Evolutionary conservation across 2,329 filamentous ascomycete species (phyloP), one percentile per base, ranked within the genome.

Genomic region (Microsporum audouinii): DNA sequence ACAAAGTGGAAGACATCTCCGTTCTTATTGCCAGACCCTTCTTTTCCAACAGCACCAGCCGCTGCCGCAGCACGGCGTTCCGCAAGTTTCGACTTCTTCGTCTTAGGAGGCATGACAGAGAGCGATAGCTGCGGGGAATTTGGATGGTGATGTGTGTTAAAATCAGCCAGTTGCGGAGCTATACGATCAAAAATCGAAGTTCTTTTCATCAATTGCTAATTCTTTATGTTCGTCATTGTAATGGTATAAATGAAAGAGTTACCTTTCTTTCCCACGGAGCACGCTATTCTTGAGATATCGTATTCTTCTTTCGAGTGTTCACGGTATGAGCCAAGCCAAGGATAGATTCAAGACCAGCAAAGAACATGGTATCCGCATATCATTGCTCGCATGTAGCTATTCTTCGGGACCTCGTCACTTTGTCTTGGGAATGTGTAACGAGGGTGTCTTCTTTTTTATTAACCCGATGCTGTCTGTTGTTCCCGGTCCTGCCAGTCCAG

Each of bases 1-100:
- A 66, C 65, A 47, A 66, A 66, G 56, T 66, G 65, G 55, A 66
- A 66, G 39, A 65, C 57, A 3, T 61, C 61, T 14, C 47, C 47
- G 3, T 31, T 29, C 43, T 64, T 61, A 5, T 58, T 49, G 51
- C 55, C 34, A 43, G 53, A 8, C 12, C 33, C 51, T 10, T 55
- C 51, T 55, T 55, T 55, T 31, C 51, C 51, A 36, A 3, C 8
- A 2, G 12, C 6, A 12, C 51, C 51, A 10, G 31, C 12, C 3
- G 51, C 31, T 5, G 51, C 51, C 34, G 51, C 53, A 27, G 41
- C 14, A 36, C 56, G 43, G 10, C 31, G 60, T 17, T 63, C 60
- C 5, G 38, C n/a, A 10, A 23, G 51, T 31, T 58, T 60, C 38
- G 36, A 12, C 38, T 58, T 60, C 34, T 53, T 58, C 38, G 31